Evolutionary conservation across 208 protist genomes (phyloP).

Genomic region (Endotrypanum monterogeii): DNA sequence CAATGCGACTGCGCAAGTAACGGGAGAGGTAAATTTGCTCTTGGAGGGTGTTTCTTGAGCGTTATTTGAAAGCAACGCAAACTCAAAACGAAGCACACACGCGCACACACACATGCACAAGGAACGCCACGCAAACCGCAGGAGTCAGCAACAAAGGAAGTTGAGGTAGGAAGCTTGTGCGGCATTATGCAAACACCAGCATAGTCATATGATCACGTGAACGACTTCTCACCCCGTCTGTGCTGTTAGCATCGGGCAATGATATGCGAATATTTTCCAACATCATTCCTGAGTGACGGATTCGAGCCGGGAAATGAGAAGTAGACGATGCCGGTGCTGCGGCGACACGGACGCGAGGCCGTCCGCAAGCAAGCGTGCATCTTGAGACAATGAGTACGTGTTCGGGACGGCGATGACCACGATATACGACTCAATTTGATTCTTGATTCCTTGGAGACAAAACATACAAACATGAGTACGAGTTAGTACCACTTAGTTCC

Average conservation of each 20-base stretch:
- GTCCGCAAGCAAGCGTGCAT: neutral
- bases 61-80: neutral
- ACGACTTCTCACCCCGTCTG: neutral
- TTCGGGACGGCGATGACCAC: neutral
- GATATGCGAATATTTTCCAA: neutral
- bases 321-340: neutral
- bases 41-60: neutral
- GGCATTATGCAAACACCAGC: neutral
- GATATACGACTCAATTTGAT: neutral
- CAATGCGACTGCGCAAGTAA: neutral
- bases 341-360: neutral
- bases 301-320: neutral
- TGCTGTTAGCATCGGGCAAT: neutral
- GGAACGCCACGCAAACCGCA: neutral
- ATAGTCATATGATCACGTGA: neutral
- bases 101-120: too few relatives aligned
- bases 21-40: neutral
- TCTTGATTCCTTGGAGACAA: slow-evolving; percentile 5
- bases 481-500: slow-evolving; percentile 4
- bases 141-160: neutral
- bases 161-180: neutral
- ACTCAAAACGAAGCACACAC: too few relatives aligned
- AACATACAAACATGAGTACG: neutral
- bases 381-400: neutral
- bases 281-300: neutral